These are phyloP conservation scores for Pichia heedii DNA, from an alignment of 805 yeast species.

Conservation along the genomic window DNA sequence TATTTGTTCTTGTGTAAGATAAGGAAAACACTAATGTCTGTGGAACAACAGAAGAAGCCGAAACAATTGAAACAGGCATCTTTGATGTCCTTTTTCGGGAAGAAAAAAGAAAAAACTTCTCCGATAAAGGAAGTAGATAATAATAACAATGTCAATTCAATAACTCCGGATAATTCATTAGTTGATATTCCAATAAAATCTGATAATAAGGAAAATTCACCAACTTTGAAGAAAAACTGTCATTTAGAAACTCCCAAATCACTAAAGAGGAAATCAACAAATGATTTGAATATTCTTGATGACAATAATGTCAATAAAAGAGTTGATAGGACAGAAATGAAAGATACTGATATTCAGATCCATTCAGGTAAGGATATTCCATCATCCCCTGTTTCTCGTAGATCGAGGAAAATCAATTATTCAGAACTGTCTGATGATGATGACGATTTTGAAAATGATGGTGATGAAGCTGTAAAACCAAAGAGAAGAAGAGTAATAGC, in stretches of 20 bases:
- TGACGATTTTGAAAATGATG: constrained; percentile 12
- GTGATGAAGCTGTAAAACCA: constrained; percentile 1
- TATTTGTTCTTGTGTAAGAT: not conserved
- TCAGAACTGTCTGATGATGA: constrained; percentile 17
- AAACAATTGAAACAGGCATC: constrained; percentile 23
- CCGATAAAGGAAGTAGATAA: not conserved
- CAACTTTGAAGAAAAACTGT: not conserved
- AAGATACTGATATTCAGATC: too few species aligned
- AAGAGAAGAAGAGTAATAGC: constrained; percentile 10
- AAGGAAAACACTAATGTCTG: not conserved
- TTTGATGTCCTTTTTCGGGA: constrained; percentile 25
- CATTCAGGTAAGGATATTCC: constrained; percentile 7
- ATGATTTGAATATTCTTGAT: not conserved
- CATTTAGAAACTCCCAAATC: constrained; percentile 11
- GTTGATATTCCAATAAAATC: constrained; percentile 5
- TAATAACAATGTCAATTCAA: constrained; percentile 5
- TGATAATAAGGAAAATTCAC: not conserved
- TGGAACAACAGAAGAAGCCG: constrained; percentile 2
- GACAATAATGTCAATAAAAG: not conserved
- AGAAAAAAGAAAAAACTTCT: constrained; percentile 1
- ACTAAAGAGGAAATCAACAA: not conserved
- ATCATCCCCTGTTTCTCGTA: constrained; percentile 15
- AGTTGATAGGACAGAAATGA: constrained; percentile 1
- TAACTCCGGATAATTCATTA: constrained; percentile 23
- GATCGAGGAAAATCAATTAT: constrained; percentile 13